Conservation (phyloP, 129 eudicot species). For the Arctium minus region DNA sequence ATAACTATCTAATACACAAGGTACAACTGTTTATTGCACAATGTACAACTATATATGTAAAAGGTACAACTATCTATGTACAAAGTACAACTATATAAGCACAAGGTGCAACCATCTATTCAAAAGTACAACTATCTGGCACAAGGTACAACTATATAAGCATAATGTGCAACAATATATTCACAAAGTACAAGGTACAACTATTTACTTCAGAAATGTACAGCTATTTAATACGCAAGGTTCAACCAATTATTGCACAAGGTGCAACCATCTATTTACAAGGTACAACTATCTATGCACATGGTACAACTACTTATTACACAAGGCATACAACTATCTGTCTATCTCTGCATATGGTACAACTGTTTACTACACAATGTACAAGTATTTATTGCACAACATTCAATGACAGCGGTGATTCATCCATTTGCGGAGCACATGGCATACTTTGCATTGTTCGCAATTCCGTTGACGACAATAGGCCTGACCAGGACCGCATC, state of each 20-base stretch:
- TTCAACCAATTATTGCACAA: not conserved
- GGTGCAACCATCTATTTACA: not conserved
- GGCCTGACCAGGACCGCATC: slow-evolving; percentile 35
- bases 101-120: no score
- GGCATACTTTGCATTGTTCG: slow-evolving; percentile 46
- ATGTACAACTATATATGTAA: not conserved
- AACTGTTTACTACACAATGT: not conserved
- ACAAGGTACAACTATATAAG: not conserved
- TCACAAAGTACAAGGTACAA: not conserved
- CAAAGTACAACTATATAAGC: not conserved
- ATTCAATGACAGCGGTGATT: slow-evolving; percentile 49
- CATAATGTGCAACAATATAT: not conserved
- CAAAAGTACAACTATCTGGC: not conserved
- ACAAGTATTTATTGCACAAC: not conserved
- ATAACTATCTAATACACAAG: not conserved
- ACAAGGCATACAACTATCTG: not conserved
- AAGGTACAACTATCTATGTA: not conserved
- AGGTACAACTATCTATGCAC: not conserved
- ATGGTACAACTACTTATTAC: not conserved
- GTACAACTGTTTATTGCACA: not conserved
- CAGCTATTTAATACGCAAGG: not conserved
- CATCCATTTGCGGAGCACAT: slow-evolving; percentile 83
- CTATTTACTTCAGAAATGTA: not conserved
- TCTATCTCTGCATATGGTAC: not conserved
- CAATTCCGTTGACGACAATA: slow-evolving; percentile 47